Conservation (phyloP, 768 basidiomycete genomes). For the Suillus luteus region DNA sequence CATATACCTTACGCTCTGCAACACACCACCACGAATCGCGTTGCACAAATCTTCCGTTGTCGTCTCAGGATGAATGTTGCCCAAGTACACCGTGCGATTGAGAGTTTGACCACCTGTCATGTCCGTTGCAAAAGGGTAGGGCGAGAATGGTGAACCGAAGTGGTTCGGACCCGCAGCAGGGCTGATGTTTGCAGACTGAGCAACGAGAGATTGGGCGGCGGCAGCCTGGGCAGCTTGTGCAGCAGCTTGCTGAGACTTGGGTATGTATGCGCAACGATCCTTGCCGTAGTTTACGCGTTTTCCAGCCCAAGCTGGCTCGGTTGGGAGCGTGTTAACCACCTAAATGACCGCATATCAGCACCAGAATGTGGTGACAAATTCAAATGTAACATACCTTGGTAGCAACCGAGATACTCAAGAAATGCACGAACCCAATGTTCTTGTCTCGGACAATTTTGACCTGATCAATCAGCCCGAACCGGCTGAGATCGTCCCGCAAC, state of each 20-base stretch:
- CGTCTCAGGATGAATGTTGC: slow-evolving; percentile 96
- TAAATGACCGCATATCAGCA: slow-evolving; percentile 28
- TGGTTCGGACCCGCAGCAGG: slow-evolving; percentile 30
- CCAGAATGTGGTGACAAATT: not conserved
- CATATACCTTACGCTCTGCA: slow-evolving; percentile 95
- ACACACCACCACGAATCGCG: slow-evolving; percentile 91
- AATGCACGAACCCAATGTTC: slow-evolving; percentile 99
- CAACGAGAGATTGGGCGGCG: slow-evolving; percentile 71
- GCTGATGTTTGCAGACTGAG: slow-evolving; percentile 47
- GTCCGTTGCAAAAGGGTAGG: slow-evolving; percentile 56
- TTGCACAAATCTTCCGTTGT: slow-evolving; percentile 95
- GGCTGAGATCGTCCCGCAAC: slow-evolving; percentile 86
- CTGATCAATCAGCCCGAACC: slow-evolving; percentile 96
- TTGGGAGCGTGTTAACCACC: slow-evolving; percentile 93
- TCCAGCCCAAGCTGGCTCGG: slow-evolving; percentile 91
- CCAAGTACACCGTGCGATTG: slow-evolving; percentile 94
- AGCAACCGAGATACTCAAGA: slow-evolving; percentile 91
- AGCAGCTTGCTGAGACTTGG: slow-evolving; percentile 90
- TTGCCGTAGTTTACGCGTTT: slow-evolving; percentile 99
- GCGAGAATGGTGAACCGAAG: slow-evolving; percentile 40
- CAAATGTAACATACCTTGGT: slow-evolving; percentile 70
- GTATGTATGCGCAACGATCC: slow-evolving; percentile 97
- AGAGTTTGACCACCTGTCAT: slow-evolving; percentile 52
- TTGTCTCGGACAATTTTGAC: slow-evolving; percentile 99
- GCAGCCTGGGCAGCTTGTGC: slow-evolving; percentile 86